A percentile compares a stretch with the other conserved stretches of the same genome.
These are phyloP conservation scores for Lithohypha guttulata DNA, from an alignment of 2,329 filamentous ascomycete species.

Conservation along the genomic window DNA sequence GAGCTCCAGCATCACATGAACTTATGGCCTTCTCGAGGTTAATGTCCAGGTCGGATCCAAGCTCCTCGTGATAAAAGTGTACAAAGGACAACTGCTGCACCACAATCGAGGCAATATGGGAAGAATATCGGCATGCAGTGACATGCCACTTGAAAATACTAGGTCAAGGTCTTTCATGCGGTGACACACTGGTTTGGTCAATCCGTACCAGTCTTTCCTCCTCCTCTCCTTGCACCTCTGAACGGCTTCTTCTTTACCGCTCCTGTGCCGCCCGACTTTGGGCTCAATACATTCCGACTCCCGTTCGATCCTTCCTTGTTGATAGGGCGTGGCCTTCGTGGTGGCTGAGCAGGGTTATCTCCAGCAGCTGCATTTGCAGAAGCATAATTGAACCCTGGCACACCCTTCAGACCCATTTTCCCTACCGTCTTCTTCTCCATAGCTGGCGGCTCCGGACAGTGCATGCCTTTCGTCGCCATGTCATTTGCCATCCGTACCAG, in stretches of 20 bases:
- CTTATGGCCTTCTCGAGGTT: too few relatives aligned
- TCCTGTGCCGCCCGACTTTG: background rate
- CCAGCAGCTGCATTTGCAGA: background rate
- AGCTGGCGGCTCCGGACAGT: conserved; percentile 28
- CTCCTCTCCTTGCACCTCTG: background rate
- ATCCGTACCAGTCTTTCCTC: too few relatives aligned
- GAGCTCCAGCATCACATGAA: too few relatives aligned
- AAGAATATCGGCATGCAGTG: too few relatives aligned
- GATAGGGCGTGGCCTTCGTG: conserved; percentile 1
- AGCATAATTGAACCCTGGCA: conserved; percentile 21
- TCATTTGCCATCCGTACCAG: conserved; percentile 24
- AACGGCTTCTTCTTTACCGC: conserved; percentile 2
- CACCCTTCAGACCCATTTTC: conserved; percentile 32
- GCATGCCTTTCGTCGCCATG: conserved; percentile 29
- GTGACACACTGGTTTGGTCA: too few relatives aligned
- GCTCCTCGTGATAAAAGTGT: too few relatives aligned
- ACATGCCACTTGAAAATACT: too few relatives aligned
- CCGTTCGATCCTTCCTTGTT: conserved; percentile 1
- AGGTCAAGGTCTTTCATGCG: too few relatives aligned
- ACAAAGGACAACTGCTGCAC: too few relatives aligned
- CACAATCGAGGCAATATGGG: too few relatives aligned
- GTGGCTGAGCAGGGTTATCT: background rate
- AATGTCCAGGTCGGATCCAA: too few relatives aligned
- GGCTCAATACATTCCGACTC: background rate
- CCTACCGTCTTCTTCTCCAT: conserved; percentile 30